Evolutionary conservation across 371 early-diverging fungal genomes (phyloP), one percentile per base, ranked within the genome.

Genomic region (Thermomucor indicae-seudaticae): DNA sequence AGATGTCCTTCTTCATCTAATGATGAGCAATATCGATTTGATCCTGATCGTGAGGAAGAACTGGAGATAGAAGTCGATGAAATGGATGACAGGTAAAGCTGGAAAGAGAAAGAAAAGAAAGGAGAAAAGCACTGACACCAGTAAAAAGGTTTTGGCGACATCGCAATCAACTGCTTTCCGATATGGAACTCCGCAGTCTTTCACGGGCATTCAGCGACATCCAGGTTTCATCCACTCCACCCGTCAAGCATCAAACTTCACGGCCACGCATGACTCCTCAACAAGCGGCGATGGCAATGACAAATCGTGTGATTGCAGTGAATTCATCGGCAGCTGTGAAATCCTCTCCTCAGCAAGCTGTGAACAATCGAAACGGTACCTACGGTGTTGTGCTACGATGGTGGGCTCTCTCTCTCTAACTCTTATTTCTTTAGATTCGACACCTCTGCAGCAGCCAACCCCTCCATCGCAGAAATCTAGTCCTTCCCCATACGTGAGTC

Each of bases 151-250:
- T 68, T 64, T 60, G 75, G 31, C 69, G 67, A 17, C 74, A 78
- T 43, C 74, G 74, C 17, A 65, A 64, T 37, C 70, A 68, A 16
- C 57, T 78, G 7, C 43, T 78, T 19, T 64, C 74, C 23, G 75
- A 77, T 50, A 66, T 62, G 6, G 76, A 80, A 46, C 75, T 78
- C 31, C 64, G 79, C 17, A 72, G 60, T 48, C 67, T 80, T 43
- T 47, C 66, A 11, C 25, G 19, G 12, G 14, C 19, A 20, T 22
- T 1, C 43, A 43, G 49, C 64, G 3, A 47, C 57, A 1, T 49
- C 60, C n/a, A n/a, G n/a, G n/a, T n/a, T n/a, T n/a, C n/a, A n/a
- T 29, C 45, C 34, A 14, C 45, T 5, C 8, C 32, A 22, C 61
- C 58, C 14, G 29, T 50, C n/a, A 54, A 46, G 19, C 48, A 53